A percentile compares a stretch with the other conserved stretches of the same genome.
These are phyloP conservation scores for Suhomyces sp. DNA, from an alignment of 805 yeast species.

Conservation along the genomic window DNA sequence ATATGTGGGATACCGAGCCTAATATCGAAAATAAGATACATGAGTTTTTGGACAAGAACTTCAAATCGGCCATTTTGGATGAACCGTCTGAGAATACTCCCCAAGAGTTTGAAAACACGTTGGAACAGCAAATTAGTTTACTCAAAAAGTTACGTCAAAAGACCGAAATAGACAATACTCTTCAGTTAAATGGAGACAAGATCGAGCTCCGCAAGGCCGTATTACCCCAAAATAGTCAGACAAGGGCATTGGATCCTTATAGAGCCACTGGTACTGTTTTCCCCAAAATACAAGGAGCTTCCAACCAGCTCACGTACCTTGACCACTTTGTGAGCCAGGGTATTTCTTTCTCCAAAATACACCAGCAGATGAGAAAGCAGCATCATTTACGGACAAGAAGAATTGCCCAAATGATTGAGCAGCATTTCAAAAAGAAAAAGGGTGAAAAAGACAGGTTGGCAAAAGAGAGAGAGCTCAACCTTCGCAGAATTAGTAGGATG, in stretches of 20 bases:
- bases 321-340: slow-evolving; percentile 82
- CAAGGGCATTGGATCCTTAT: slow-evolving; percentile 44
- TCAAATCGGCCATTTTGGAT: slow-evolving; percentile 36
- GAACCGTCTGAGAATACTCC: slow-evolving; percentile 34
- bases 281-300: slow-evolving; percentile 43
- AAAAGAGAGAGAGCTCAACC: slow-evolving; percentile 70
- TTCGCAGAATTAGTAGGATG: slow-evolving; percentile 69
- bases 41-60: slow-evolving; percentile 25
- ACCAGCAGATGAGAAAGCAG: slow-evolving; percentile 60
- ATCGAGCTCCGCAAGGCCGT: slow-evolving; percentile 46
- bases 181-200: slow-evolving; percentile 46
- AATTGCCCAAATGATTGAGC: slow-evolving; percentile 78
- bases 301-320: slow-evolving; percentile 48
- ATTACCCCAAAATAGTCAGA: slow-evolving; percentile 39
- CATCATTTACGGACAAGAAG: slow-evolving; percentile 68
- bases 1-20: slow-evolving; percentile 20
- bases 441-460: slow-evolving; percentile 85
- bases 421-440: slow-evolving; percentile 77
- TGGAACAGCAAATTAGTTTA: slow-evolving; percentile 52
- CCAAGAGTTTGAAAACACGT: slow-evolving; percentile 59
- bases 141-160: slow-evolving; percentile 45
- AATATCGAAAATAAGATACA: slow-evolving; percentile 24
- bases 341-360: slow-evolving; percentile 61
- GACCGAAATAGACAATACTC: slow-evolving; percentile 32
- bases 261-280: slow-evolving; percentile 42